Evolutionary conservation across 345 rosid genomes (phyloP), one percentile per base, ranked within the genome.

Genomic region (Cardamine resedifolia): DNA sequence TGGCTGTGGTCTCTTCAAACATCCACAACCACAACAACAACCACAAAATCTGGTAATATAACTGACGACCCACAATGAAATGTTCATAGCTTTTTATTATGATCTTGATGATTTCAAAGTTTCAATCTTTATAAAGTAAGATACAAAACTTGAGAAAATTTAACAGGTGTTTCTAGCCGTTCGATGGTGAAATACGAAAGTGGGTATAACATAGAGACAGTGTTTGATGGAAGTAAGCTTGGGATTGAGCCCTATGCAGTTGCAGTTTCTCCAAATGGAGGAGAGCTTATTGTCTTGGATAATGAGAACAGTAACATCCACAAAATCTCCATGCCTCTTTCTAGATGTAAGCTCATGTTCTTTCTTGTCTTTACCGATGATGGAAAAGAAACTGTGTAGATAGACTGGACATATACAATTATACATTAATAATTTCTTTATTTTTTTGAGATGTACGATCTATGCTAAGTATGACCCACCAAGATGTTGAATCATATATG

Each of bases 131-230:
- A 12, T 38, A 63, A 36, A 51, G 1, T 53, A 3, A 6, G 18
- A 38, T n/a, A 15, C 2, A 19, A 21, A 64, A 36, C 4, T 6
- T 31, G 41, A 15, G 6, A 18, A 33, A 33, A 48, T 31, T 28
- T 58, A 1, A 66, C 83, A 92, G 98, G 90, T 43, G 81, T 86
- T 71, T 78, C 96, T 48, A 86, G 86, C 78, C 92, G 94, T 80
- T 88, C 97, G 24, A 81, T 88, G 96, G 86, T 96, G 86, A 96
- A 87, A 81, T 96, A 90, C 62, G 99, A 96, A 80, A 75, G 88
- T 76, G 98, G 99, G 24, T 96, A 92, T 73, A 81, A 79, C 10
- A 96, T 96, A 76, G 99, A 96, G 85, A 96, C 99, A 3, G 96
- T 96, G 59, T 86, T 96, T 76, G 99, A 96, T 80, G 99, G 99